A percentile compares a stretch with the other conserved stretches of the same genome.
Conservation (phyloP, 306 rosid genomes). For the Crotalaria pallida region DNA sequence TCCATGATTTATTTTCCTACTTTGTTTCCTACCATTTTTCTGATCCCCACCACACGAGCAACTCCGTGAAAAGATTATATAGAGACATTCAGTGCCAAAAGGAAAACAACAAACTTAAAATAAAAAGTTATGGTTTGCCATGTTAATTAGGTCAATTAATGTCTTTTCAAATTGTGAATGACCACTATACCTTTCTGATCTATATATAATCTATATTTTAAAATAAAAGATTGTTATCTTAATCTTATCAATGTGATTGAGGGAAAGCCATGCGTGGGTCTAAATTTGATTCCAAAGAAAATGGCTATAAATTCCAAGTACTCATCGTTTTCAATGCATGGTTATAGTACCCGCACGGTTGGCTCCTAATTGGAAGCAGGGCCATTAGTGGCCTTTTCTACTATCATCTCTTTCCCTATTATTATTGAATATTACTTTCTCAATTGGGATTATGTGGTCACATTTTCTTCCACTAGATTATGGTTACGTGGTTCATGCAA, state of each 20-base stretch:
- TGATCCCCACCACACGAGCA: conserved; percentile 50
- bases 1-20: neutral
- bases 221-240: conserved; percentile 18
- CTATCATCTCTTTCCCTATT: neutral
- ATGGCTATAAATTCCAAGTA: neutral
- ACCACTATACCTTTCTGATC: neutral
- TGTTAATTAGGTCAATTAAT: neutral
- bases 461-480: neutral
- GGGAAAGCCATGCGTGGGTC: conserved; percentile 15
- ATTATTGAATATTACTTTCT: neutral
- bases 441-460: neutral
- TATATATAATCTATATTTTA: neutral
- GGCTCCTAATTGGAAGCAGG: conserved; percentile 25
- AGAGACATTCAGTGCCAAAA: conserved; percentile 1
- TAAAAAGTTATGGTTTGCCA: neutral
- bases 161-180: conserved; percentile 40
- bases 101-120: neutral
- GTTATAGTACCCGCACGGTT: conserved; percentile 11
- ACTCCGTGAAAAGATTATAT: neutral
- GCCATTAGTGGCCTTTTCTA: neutral
- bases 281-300: conserved; percentile 23
- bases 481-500: neutral
- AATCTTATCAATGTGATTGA: conserved; percentile 31
- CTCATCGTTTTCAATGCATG: conserved; percentile 18
- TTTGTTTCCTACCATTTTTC: neutral